phyloP scores from a whole-genome alignment of 75 land plant genomes.

The Selaginella tamariscina region DNA sequence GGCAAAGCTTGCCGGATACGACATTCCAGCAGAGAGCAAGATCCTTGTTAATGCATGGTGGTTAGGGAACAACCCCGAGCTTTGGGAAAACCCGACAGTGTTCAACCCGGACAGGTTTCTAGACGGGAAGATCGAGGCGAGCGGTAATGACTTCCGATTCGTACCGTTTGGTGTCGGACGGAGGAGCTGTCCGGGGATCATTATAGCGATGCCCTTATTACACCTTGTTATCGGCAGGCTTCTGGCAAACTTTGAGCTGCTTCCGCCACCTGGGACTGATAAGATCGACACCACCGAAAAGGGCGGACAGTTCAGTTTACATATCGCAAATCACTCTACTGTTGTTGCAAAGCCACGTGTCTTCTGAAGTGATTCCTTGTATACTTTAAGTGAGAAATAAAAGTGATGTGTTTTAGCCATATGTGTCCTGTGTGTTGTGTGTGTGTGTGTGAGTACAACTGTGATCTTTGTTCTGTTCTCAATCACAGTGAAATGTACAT shows the following conservation, averaged over 20 bases:
- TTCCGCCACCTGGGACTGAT: slow-evolving; percentile 50
- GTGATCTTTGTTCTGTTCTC: no score
- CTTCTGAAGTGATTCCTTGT: background rate
- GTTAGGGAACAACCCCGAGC: slow-evolving; percentile 70
- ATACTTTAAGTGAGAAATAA: no score
- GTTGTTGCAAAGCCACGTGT: slow-evolving; percentile 20
- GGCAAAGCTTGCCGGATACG: slow-evolving; percentile 61
- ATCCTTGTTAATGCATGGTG: slow-evolving; percentile 95
- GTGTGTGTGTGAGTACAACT: no score
- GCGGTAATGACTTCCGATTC: slow-evolving; percentile 63
- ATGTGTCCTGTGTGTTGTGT: no score
- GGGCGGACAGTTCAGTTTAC: slow-evolving; percentile 71
- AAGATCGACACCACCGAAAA: slow-evolving; percentile 86
- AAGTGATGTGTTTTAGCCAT: no score
- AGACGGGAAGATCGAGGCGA: slow-evolving; percentile 39
- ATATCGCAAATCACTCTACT: slow-evolving; percentile 43
- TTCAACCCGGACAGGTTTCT: slow-evolving; percentile 84
- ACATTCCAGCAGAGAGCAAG: slow-evolving; percentile 94
- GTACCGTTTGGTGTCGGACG: slow-evolving; percentile 84
- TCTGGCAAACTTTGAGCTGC: slow-evolving; percentile 67
- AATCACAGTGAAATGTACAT: no score
- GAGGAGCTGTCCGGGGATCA: slow-evolving; percentile 91
- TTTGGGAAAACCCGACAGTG: slow-evolving; percentile 68
- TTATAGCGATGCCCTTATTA: slow-evolving; percentile 74
- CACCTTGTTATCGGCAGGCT: slow-evolving; percentile 65